Base-by-base conservation (phyloP, 179 eudicot genomes). In the Nepenthes alata region DNA sequence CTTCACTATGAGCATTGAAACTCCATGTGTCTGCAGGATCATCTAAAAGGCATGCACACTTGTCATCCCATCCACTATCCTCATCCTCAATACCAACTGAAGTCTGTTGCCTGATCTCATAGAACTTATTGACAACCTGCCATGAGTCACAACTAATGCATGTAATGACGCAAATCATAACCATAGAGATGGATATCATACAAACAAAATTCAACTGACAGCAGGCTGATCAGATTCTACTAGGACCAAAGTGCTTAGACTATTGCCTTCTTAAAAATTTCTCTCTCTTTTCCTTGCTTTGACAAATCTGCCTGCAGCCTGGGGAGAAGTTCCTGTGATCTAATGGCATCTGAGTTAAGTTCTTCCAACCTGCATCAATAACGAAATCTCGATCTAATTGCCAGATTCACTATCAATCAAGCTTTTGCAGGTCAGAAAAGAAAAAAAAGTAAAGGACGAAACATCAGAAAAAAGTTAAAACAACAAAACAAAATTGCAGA, bases 21-120 rank as follows among this genome's bases (percentile, higher is more conserved):
- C 80, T 83, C 98, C 98, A 91, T 64, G 64, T 71, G 65, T 89
- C 89, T 34, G 66, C 68, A 14, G 87, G 75, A 77, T 89, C 98
- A 56, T 75, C 53, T 67, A 76, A 66, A 61, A 93, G 93, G 63
- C 68, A 65, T 55, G 74, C 80, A 66, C 94, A 83, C 69, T 81
- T 89, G 62, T 81, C 87, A 74, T 73, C 82, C 77, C 70, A 77
- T 52, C 74, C 67, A 48, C 61, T 56, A 69, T 85, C 80, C 55
- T 77, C 82, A 66, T 50, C 68, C 39, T 35, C 53, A 11, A 45
- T n/a, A 55, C 72, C 71, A 53, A 55, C 63, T 34, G 66, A 37
- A 59, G 75, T 71, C 64, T 78, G 76, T 58, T 85, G 81, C 64
- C 84, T 78, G 68, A 85, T 83, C 74, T 79, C 74, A 74, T 81